Evolutionary conservation across 2,329 filamentous ascomycete species (phyloP).

Genomic region (Exserohilum rostratum): DNA sequence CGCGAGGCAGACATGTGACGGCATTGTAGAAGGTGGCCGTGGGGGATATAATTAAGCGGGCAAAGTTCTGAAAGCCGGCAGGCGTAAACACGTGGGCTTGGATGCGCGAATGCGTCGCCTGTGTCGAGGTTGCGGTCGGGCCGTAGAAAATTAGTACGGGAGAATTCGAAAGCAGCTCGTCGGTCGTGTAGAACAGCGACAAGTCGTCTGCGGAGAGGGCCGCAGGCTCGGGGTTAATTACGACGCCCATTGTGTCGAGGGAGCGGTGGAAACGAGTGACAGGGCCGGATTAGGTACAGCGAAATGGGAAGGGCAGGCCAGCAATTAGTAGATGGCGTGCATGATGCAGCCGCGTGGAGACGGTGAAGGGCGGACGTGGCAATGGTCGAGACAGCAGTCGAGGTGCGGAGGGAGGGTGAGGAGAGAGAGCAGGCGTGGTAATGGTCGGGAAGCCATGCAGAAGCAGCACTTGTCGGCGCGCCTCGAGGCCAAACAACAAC

Average conservation of each 20-base stretch:
- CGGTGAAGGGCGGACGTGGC: constrained; percentile 12
- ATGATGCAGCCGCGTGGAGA: constrained; percentile 26
- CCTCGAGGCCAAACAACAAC: not conserved
- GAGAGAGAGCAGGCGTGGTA: constrained; percentile 5
- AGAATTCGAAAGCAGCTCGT: constrained; percentile 79
- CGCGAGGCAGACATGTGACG: constrained; percentile 86
- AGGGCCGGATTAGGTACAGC: constrained; percentile 13
- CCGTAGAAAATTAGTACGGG: constrained; percentile 92
- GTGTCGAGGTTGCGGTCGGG: constrained; percentile 85
- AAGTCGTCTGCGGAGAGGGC: constrained; percentile 79
- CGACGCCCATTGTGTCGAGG: constrained; percentile 69
- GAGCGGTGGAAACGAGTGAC: constrained; percentile 40
- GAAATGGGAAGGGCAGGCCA: constrained; percentile 9
- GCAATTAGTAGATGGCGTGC: constrained; percentile 22
- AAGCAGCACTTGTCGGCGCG: constrained; percentile 16
- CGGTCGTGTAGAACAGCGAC: constrained; percentile 86
- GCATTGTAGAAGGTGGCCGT: constrained; percentile 90
- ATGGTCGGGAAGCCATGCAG: constrained; percentile 11
- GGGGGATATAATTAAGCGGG: constrained; percentile 89
- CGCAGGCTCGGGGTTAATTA: constrained; percentile 76
- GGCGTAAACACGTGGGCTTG: constrained; percentile 92
- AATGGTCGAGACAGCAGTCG: constrained; percentile 4
- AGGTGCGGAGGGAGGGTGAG: constrained; percentile 10
- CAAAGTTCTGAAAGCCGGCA: constrained; percentile 87
- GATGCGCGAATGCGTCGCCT: constrained; percentile 87